These are phyloP conservation scores for Xylaria sp. DNA, from an alignment of 2,329 filamentous ascomycete genomes.

Conservation along the genomic window DNA sequence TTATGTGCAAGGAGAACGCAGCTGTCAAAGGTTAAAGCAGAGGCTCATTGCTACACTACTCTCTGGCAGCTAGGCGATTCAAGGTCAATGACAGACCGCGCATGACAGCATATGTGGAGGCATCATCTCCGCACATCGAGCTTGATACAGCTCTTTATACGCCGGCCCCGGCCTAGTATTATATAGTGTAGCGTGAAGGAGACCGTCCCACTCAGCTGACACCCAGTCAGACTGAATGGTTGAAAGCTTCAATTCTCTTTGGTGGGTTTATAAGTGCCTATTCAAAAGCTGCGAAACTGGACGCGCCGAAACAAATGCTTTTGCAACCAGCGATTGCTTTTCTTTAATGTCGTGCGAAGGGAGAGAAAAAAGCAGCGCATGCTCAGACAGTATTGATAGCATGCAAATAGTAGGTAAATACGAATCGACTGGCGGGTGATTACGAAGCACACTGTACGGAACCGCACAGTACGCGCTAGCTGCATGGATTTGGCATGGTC, in stretches of 20 bases:
- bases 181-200: neutral
- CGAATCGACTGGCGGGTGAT: neutral
- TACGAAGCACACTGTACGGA: slow-evolving; percentile 29
- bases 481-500: slow-evolving; percentile 27
- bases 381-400: neutral
- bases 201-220: slow-evolving; percentile 28
- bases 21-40: neutral
- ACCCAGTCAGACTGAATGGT: neutral
- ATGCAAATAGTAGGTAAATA: neutral
- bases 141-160: neutral
- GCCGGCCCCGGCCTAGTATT: slow-evolving; percentile 3
- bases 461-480: slow-evolving; percentile 24
- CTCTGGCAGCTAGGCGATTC: slow-evolving; percentile 4
- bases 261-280: too few species aligned
- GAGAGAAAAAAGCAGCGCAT: slow-evolving; percentile 8
- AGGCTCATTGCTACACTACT: neutral
- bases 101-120: slow-evolving; percentile 37
- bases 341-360: neutral
- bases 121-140: slow-evolving; percentile 31
- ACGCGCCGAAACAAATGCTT: neutral
- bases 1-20: neutral
- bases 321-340: slow-evolving; percentile 18
- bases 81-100: slow-evolving; percentile 2
- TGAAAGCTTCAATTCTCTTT: neutral
- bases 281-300: neutral